phyloP scores from a whole-genome alignment of 83 land plant species.

The Diphasiastrum complanatum region DNA sequence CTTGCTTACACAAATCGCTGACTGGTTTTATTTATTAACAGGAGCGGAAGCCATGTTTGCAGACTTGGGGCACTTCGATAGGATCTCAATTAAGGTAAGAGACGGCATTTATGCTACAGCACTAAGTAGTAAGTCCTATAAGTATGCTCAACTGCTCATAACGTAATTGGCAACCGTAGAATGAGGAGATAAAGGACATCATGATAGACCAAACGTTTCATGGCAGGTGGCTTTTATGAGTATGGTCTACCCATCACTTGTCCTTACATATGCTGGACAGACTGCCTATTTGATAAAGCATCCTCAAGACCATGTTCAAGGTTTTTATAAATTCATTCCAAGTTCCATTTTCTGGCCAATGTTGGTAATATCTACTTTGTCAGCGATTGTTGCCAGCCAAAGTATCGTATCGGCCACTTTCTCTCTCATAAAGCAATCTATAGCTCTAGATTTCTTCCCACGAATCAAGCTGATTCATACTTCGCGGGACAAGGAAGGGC shows the following conservation, averaged over 20 bases:
- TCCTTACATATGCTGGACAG: constrained; percentile 66
- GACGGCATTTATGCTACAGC: not conserved
- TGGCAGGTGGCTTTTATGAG: constrained; percentile 52
- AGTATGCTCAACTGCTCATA: not conserved
- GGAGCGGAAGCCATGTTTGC: constrained; percentile 80
- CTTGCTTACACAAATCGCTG: not conserved
- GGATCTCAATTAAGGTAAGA: constrained; percentile 51
- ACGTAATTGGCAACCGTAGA: not conserved
- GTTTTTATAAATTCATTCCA: constrained; percentile 67
- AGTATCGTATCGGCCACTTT: constrained; percentile 61
- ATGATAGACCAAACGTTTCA: not conserved
- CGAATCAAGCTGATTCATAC: constrained; percentile 70
- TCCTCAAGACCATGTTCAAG: constrained; percentile 41
- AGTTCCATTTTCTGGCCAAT: constrained; percentile 59
- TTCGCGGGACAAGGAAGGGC: constrained; percentile 43
- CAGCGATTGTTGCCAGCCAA: constrained; percentile 75
- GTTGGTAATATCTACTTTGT: constrained; percentile 53
- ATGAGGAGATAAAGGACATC: not conserved
- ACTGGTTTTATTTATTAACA: constrained; percentile 5
- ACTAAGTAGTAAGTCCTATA: not conserved
- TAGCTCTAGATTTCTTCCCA: constrained; percentile 54
- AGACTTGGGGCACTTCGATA: constrained; percentile 67
- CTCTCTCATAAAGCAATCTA: constrained; percentile 55
- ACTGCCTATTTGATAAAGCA: constrained; percentile 58
- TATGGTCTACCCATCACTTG: constrained; percentile 51